Percentiles rank a stretch among this genome's conserved stretches.
These are phyloP conservation scores for Boletus pseudopeckii DNA, from an alignment of 768 basidiomycete genomes.

Conservation along the genomic window DNA sequence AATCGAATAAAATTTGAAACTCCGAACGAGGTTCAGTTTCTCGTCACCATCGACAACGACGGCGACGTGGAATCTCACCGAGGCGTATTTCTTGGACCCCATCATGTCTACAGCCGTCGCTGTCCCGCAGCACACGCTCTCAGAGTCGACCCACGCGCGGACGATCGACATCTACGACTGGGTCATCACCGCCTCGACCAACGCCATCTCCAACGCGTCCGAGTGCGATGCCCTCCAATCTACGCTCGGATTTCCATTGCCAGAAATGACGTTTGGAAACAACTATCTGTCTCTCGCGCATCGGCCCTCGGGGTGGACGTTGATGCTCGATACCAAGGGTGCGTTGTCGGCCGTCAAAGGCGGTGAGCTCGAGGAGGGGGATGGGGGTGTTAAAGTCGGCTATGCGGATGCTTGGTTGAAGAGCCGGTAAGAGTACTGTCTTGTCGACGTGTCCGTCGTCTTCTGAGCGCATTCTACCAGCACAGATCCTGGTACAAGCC, in stretches of 20 bases:
- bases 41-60: conserved; percentile 8
- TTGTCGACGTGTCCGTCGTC: not conserved
- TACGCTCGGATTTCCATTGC: conserved; percentile 70
- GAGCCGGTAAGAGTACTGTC: conserved; percentile 55
- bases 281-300: conserved; percentile 74
- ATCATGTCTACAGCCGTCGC: conserved; percentile 42
- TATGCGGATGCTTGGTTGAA: conserved; percentile 94
- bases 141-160: conserved; percentile 68
- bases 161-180: conserved; percentile 66
- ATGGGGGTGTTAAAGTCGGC: conserved; percentile 91
- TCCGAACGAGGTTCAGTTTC: conserved; percentile 14
- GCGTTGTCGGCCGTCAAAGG: conserved; percentile 73
- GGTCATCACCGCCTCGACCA: conserved; percentile 66
- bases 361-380: conserved; percentile 71
- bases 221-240: conserved; percentile 71
- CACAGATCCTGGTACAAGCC: conserved; percentile 59
- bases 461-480: conserved; percentile 41
- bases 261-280: conserved; percentile 96
- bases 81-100: conserved; percentile 13
- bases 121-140: conserved; percentile 60
- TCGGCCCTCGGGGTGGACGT: conserved; percentile 55
- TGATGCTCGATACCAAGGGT: conserved; percentile 61
- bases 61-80: not conserved
- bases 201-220: conserved; percentile 74
- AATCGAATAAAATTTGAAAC: conserved; percentile 18